These are phyloP conservation scores for Kazachstania martiniae DNA, from an alignment of 805 yeast species.

Conservation along the genomic window DNA sequence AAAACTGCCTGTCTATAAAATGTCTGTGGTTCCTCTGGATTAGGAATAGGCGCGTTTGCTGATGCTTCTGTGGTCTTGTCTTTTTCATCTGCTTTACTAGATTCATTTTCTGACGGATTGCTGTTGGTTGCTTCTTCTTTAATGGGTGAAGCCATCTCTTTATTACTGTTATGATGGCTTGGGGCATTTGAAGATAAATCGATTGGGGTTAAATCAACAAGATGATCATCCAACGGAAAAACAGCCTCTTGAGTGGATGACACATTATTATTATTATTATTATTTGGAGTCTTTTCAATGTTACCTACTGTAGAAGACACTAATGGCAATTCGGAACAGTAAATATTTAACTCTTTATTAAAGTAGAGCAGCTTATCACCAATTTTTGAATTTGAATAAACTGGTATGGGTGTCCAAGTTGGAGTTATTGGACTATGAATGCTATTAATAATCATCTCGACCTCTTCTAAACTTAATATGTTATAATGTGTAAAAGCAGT, in stretches of 20 bases:
- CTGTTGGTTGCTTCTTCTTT: no score
- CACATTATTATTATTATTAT: slow-evolving; percentile 1
- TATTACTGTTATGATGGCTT: no score
- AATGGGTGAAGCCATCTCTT: no score
- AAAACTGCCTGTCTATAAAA: slow-evolving; percentile 18
- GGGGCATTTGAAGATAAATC: slow-evolving; percentile 17
- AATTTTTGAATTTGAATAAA: slow-evolving; percentile 22
- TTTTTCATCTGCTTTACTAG: background rate
- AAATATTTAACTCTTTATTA: slow-evolving; percentile 48
- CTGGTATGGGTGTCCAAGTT: slow-evolving; percentile 54
- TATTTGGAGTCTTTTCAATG: background rate
- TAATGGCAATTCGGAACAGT: slow-evolving; percentile 49
- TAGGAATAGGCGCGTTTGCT: background rate
- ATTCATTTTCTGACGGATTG: background rate
- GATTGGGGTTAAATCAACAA: slow-evolving; percentile 22
- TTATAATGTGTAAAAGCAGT: background rate
- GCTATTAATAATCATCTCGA: slow-evolving; percentile 29
- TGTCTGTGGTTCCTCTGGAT: slow-evolving; percentile 3
- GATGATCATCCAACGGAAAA: slow-evolving; percentile 24
- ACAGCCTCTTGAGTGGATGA: no score
- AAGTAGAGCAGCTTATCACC: slow-evolving; percentile 48
- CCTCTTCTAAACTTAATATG: slow-evolving; percentile 29
- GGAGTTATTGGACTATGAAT: slow-evolving; percentile 29
- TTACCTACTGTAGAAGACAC: slow-evolving; percentile 27
- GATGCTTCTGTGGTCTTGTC: background rate